A percentile compares a stretch with the other conserved stretches of the same genome.
Evolutionary conservation across 1,284 basidiomycete genomes (phyloP).

Genomic region (Sanghuangporus weigelae): DNA sequence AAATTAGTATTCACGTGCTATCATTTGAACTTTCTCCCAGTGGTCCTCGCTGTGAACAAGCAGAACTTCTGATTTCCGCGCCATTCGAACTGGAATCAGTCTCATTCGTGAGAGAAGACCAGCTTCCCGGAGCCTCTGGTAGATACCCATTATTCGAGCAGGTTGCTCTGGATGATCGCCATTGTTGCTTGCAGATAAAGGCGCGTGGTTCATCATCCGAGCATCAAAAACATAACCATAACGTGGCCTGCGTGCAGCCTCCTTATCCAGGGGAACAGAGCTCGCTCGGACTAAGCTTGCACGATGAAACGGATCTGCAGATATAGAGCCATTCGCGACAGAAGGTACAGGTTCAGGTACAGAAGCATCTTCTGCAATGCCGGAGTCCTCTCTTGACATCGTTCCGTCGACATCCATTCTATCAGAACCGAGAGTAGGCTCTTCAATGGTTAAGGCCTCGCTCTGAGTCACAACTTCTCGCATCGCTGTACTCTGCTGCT

Average conservation of each 20-base stretch:
- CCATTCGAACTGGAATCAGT: constrained; percentile 70
- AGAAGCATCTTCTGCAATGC: not conserved
- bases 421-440: not conserved
- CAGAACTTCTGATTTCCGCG: constrained; percentile 72
- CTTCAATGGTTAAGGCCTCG: not conserved
- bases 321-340: not conserved
- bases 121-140: constrained; percentile 53
- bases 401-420: constrained; percentile 12
- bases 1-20: constrained; percentile 47
- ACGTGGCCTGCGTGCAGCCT: not conserved
- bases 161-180: constrained; percentile 84
- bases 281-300: not conserved
- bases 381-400: not conserved
- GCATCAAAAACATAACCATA: constrained; percentile 84
- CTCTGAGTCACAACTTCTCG: constrained; percentile 2
- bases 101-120: constrained; percentile 75
- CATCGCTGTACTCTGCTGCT: not conserved
- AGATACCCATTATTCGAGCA: constrained; percentile 80
- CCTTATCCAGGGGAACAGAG: constrained; percentile 5
- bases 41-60: constrained; percentile 88
- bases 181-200: constrained; percentile 27
- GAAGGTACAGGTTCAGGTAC: constrained; percentile 2
- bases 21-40: constrained; percentile 85
- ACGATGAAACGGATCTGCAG: not conserved
- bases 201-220: constrained; percentile 84